A percentile compares a stretch with the other conserved stretches of the same genome.
Evolutionary conservation across 1,284 basidiomycete genomes (phyloP).

Genomic region (Bjerkandera adusta): DNA sequence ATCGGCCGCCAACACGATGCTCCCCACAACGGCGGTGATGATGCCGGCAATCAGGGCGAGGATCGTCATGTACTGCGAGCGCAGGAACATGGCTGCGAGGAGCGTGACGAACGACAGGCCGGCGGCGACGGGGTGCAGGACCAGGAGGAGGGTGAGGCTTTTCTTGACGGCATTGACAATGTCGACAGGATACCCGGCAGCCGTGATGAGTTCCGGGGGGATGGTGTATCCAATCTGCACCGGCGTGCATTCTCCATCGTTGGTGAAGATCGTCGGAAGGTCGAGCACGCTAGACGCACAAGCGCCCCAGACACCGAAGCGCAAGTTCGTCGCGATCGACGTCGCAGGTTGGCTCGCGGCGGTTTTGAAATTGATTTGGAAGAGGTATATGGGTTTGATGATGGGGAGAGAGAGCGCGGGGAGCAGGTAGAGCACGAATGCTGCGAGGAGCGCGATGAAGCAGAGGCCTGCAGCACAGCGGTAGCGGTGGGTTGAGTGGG

Average conservation of each 20-base stretch:
- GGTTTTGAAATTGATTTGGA: constrained; percentile 47
- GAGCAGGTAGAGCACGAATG: constrained; percentile 71
- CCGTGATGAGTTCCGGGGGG: constrained; percentile 29
- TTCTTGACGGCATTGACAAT: constrained; percentile 47
- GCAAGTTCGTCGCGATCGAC: constrained; percentile 55
- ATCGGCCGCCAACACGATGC: constrained; percentile 57
- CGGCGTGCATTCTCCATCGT: constrained; percentile 48
- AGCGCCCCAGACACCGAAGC: constrained; percentile 76
- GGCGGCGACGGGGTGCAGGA: constrained; percentile 64
- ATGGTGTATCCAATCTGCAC: constrained; percentile 49
- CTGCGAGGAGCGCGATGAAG: constrained; percentile 45
- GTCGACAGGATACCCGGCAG: constrained; percentile 40
- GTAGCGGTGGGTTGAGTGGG: constrained; percentile 30
- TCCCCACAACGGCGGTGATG: constrained; percentile 50
- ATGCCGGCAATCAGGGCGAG: constrained; percentile 56
- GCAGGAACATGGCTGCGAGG: constrained; percentile 54
- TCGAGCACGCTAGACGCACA: constrained; percentile 49
- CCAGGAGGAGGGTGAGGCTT: constrained; percentile 54
- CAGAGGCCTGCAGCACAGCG: constrained; percentile 44
- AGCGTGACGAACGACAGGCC: constrained; percentile 55
- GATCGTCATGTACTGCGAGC: constrained; percentile 46
- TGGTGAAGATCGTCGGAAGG: constrained; percentile 26
- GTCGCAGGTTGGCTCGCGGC: constrained; percentile 37
- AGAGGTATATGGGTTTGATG: constrained; percentile 69
- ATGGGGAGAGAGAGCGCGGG: constrained; percentile 74